Evolutionary conservation across 2,329 filamentous ascomycete species (phyloP).

Genomic region (Scortechinia acanthostroma): DNA sequence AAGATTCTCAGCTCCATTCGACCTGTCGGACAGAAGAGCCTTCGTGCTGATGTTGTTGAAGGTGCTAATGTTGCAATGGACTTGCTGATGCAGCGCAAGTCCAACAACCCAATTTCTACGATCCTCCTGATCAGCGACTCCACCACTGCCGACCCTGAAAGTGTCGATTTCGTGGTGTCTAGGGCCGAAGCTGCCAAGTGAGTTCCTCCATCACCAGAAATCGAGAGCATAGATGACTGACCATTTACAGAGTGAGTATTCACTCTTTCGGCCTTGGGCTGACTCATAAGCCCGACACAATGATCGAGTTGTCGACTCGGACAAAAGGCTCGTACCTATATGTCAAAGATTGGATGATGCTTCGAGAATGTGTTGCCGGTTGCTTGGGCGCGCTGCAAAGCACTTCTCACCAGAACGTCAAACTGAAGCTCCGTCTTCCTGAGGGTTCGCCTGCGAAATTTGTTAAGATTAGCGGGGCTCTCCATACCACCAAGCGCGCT

Average conservation of each 20-base stretch:
- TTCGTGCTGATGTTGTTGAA: conserved; percentile 92
- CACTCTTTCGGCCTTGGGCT: conserved; percentile 93
- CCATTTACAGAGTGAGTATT: conserved; percentile 74
- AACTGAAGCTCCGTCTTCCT: conserved; percentile 84
- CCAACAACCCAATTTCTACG: conserved; percentile 87
- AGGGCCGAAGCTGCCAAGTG: conserved; percentile 94
- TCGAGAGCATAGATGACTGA: no score
- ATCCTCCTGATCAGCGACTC: conserved; percentile 97
- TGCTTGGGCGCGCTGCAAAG: conserved; percentile 88
- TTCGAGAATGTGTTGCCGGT: conserved; percentile 88
- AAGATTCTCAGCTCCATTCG: conserved; percentile 81
- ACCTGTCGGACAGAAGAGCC: conserved; percentile 91
- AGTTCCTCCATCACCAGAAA: no score
- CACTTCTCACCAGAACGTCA: conserved; percentile 95
- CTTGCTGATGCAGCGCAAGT: conserved; percentile 92
- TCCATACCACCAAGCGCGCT: conserved; percentile 93
- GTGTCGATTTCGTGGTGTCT: conserved; percentile 95
- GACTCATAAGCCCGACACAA: conserved; percentile 96
- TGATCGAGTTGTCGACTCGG: conserved; percentile 91
- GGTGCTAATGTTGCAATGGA: conserved; percentile 98
- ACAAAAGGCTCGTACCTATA: conserved; percentile 98
- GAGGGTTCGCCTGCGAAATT: conserved; percentile 97
- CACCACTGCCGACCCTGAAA: conserved; percentile 86
- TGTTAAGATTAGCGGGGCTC: conserved; percentile 91
- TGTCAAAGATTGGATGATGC: conserved; percentile 99